phyloP scores from a whole-genome alignment of 176 grass and related monocot genomes.

The Eragrostis curvula region DNA sequence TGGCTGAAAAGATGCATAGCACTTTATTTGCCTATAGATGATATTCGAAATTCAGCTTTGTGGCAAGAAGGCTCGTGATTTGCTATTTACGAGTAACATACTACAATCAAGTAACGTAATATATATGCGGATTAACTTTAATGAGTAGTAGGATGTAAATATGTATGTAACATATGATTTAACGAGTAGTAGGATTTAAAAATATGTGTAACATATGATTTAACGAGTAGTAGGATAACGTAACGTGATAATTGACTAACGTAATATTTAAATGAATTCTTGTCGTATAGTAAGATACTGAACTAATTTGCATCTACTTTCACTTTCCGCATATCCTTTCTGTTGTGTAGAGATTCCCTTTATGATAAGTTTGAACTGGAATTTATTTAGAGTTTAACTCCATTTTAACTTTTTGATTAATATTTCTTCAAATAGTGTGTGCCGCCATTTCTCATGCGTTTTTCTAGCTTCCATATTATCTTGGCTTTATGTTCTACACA shows the following conservation, averaged over 20 bases:
- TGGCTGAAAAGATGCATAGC: neutral
- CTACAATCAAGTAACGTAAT: neutral
- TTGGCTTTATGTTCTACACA: no score
- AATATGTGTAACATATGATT: no score
- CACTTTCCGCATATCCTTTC: neutral
- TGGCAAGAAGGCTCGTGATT: neutral
- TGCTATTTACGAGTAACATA: conserved; percentile 2
- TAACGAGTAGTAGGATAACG: no score
- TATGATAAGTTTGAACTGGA: neutral
- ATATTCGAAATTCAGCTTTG: neutral
- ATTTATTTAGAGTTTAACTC: neutral
- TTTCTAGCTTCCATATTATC: no score
- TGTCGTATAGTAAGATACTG: no score
- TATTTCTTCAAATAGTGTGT: neutral
- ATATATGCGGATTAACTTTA: no score
- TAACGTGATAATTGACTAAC: neutral
- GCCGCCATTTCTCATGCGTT: neutral
- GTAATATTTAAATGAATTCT: neutral
- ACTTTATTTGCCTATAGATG: neutral
- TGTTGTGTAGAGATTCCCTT: neutral
- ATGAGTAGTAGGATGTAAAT: no score
- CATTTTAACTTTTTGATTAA: neutral
- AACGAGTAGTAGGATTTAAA: no score
- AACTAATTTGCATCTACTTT: no score
- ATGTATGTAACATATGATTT: no score